phyloP scores from a whole-genome alignment of 331 rosid species.

The Quercus tomentella region DNA sequence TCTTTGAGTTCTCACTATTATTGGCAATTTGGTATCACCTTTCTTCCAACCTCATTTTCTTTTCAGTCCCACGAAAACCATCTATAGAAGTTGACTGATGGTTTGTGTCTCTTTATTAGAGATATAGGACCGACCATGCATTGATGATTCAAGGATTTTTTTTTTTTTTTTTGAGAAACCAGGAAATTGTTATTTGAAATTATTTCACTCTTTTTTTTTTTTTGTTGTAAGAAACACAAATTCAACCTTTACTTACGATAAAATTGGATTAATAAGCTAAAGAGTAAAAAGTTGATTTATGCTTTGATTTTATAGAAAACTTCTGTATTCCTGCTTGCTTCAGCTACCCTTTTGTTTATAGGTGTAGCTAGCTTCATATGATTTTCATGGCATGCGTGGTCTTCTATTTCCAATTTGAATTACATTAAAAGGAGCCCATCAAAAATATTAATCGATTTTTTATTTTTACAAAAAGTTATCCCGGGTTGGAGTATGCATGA shows the following conservation, averaged over 20 bases:
- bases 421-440: neutral
- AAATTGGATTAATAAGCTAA: neutral
- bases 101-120: too few relatives aligned
- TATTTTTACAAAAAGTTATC: too few relatives aligned
- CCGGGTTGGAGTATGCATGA: neutral
- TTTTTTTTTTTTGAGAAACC: neutral
- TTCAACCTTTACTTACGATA: neutral
- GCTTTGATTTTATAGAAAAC: neutral
- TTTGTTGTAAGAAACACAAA: neutral
- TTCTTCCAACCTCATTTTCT: too few relatives aligned
- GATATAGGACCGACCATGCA: too few relatives aligned
- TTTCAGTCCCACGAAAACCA: too few relatives aligned
- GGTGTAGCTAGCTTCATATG: conserved; percentile 15
- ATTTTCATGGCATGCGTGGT: neutral
- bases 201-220: neutral
- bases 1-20: too few relatives aligned
- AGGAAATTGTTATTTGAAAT: neutral
- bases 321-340: neutral
- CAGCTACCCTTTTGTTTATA: conserved; percentile 2
- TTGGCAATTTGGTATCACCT: too few relatives aligned
- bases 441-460: too few relatives aligned
- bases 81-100: too few relatives aligned
- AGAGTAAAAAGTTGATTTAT: neutral
- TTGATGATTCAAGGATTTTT: too few relatives aligned
- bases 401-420: conserved; percentile 21